Percentiles rank a stretch among this genome's conserved stretches.
phyloP scores from a whole-genome alignment of 768 basidiomycete species.

The Piloderma croceum region DNA sequence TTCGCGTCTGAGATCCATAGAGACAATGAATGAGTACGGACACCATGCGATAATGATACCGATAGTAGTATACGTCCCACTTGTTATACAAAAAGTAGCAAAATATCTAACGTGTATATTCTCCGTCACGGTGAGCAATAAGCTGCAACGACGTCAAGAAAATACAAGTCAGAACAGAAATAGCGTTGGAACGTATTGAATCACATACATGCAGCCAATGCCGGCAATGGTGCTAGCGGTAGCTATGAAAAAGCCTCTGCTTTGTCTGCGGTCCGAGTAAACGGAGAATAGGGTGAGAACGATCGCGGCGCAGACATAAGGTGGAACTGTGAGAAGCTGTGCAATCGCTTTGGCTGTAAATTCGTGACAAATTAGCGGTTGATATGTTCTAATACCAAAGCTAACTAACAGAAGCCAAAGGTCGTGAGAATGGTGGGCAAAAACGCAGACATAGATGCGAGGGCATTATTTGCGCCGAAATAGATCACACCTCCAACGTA shows the following conservation, averaged over 20 bases:
- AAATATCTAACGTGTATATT: constrained; percentile 69
- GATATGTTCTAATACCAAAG: neutral
- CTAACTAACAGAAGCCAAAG: constrained; percentile 59
- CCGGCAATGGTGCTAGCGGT: constrained; percentile 41
- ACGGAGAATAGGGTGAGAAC: constrained; percentile 56
- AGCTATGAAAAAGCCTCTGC: constrained; percentile 47
- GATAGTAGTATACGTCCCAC: constrained; percentile 73
- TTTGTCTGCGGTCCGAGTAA: constrained; percentile 61
- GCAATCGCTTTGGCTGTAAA: constrained; percentile 53
- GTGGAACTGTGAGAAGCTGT: constrained; percentile 75
- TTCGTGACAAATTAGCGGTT: constrained; percentile 1
- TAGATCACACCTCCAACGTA: constrained; percentile 68
- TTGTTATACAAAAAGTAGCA: constrained; percentile 70
- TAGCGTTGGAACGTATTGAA: neutral
- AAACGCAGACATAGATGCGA: constrained; percentile 77
- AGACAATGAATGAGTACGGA: constrained; percentile 29
- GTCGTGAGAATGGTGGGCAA: constrained; percentile 76
- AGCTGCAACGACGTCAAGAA: constrained; percentile 26
- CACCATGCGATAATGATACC: constrained; percentile 76
- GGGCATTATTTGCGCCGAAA: constrained; percentile 69
- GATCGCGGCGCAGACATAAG: constrained; percentile 66
- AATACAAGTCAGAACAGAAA: neutral
- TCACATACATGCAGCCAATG: constrained; percentile 57
- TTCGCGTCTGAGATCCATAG: neutral
- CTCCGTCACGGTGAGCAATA: constrained; percentile 48